Conservation (phyloP, 2,329 filamentous ascomycete species). For the Lizonia empirigonia region DNA sequence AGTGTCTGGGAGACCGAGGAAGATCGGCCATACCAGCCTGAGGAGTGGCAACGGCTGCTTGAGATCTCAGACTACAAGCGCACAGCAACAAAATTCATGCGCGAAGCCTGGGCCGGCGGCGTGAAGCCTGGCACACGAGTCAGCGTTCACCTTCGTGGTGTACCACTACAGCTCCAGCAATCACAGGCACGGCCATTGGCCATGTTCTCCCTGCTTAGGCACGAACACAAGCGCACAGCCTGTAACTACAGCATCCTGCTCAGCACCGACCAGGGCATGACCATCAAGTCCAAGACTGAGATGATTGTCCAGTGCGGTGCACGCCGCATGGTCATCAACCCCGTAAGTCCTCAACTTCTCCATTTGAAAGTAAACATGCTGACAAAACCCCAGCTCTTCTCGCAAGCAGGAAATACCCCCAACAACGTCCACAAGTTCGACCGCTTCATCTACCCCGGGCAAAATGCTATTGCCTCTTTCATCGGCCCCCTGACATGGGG, state of each 20-base stretch:
- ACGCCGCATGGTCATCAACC: slow-evolving; percentile 84
- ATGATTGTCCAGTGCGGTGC: slow-evolving; percentile 90
- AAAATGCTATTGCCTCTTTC: slow-evolving; percentile 86
- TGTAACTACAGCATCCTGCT: slow-evolving; percentile 86
- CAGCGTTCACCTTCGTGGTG: slow-evolving; percentile 72
- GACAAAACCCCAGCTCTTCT: slow-evolving; percentile 65
- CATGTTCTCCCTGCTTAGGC: slow-evolving; percentile 84
- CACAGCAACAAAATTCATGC: slow-evolving; percentile 74
- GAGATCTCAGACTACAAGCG: slow-evolving; percentile 90
- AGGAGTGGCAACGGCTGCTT: slow-evolving; percentile 85
- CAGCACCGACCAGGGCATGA: slow-evolving; percentile 73
- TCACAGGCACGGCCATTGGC: slow-evolving; percentile 66
- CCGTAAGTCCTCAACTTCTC: slow-evolving; percentile 47
- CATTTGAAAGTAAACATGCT: not conserved
- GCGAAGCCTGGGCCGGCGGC: slow-evolving; percentile 87
- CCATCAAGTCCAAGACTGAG: slow-evolving; percentile 90
- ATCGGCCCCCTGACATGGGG: slow-evolving; percentile 93
- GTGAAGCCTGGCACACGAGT: slow-evolving; percentile 84
- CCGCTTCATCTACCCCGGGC: slow-evolving; percentile 87
- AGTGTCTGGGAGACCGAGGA: slow-evolving; percentile 89
- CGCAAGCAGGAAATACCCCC: slow-evolving; percentile 83
- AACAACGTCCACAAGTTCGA: slow-evolving; percentile 98
- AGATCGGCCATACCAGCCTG: slow-evolving; percentile 83
- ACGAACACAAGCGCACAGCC: slow-evolving; percentile 92
- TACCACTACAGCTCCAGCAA: slow-evolving; percentile 60